Base-by-base conservation (phyloP, 2,329 filamentous ascomycete genomes). In the Colletotrichum sansevieriae region DNA sequence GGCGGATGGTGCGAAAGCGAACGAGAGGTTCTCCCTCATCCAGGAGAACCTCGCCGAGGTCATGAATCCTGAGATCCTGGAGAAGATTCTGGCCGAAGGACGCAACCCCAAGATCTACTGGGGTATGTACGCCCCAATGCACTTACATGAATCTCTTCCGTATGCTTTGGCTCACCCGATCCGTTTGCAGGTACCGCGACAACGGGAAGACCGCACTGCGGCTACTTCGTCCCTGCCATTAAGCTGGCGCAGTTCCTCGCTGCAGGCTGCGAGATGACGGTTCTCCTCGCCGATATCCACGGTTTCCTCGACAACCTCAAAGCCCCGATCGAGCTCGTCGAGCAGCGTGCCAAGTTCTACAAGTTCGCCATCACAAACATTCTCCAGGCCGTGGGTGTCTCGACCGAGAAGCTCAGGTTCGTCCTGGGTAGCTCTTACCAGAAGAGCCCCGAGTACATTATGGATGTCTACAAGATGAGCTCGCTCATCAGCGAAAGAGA, bases 211-310 rank as follows among this genome's bases (percentile, higher is more conserved):
- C 94, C 94, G 63, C 95, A 98, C 80, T 92, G 90, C 78, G 95
- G 93, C 73, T 97, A 97, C 85, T 93, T 97, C 71, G 92, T 96
- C 10, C 91, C 94, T 6, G 91, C 92, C 74, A 88, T 97, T 77
- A 98, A 98, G 81, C 92, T 98, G 71, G 94, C 94, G 44, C 91
- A 98, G 78, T 90, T 97, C 75, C 88, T 98, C 39, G 87, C 89
- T 41, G 94, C 95, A 35, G 94, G 92, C 43, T 97, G 94, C 82
- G 88, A 94, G 68, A 89, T 97, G 68, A 92, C 89, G 64, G 87
- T 97, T 68, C 88, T 97, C 41, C 88, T 96, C 68, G 91, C 89
- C 78, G 89, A 93, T 72, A 87, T 92, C 51, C 90, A 92, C 79
- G 93, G 89, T 73, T 94, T 93, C 81, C 90, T 95, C 74, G 91